Evolutionary conservation across 2,329 filamentous ascomycete genomes (phyloP), one percentile per base, ranked within the genome.

Genomic region (Tolypocladium ovalisporum): DNA sequence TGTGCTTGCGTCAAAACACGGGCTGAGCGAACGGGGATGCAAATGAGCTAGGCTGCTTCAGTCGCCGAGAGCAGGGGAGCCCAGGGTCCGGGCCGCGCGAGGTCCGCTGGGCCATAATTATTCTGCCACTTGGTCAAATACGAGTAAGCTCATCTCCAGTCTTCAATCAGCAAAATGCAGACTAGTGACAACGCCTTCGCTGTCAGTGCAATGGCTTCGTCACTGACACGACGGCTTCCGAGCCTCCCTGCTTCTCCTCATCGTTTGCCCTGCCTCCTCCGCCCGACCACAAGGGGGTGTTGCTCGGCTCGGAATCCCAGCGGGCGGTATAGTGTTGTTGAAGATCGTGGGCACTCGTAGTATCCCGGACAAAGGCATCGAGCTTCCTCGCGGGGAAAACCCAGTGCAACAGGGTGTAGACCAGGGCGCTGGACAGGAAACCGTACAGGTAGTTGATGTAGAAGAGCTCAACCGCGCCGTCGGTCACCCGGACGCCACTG

Each of bases 361-460:
- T 55, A 3, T 64, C 60, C 24, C 56, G 62, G 32, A 73, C 65
- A 34, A 73, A 75, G 0, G 60, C 58, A 22, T 71, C 63, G 0
- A 74, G 57, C 4, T 22, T 55, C 24, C 12, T 61, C 27, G 54
- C 63, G 0, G 72, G 72, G 29, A 73, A 67, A 0, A 60, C 4
- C 5, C 49, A 24, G 53, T 75, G 73, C 10, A 75, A 66, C 0
- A 64, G 15, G 1, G 62, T 55, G 47, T 69, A 73, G 1, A 73
- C 63, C 2, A 66, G 3, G 1, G 61, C 71, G 40, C 71, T 73
- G 0, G 70, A 64, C 0, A 70, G 39, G 34, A 74, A 73, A 0
- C 73, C 72, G 12, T 74, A 75, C 0, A 75, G 24, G 37, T 73
- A 75, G 60, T 71, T 74, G 54, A 74, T 62, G 59, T 68, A 67